phyloP scores from a whole-genome alignment of 2,329 filamentous ascomycete genomes.

The Botrytis fabae region DNA sequence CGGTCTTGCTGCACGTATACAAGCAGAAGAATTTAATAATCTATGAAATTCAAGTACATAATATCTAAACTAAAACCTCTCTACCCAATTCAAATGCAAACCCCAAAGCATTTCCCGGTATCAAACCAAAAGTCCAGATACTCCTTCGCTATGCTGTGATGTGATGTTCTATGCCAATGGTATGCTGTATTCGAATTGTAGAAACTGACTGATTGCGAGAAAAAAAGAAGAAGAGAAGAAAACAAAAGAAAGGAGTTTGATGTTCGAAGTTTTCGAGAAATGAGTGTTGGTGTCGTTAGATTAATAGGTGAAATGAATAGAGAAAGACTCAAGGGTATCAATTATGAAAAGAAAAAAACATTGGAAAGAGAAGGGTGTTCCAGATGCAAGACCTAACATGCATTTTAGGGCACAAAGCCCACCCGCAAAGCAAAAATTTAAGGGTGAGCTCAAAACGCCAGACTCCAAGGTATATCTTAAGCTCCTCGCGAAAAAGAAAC shows the following conservation, averaged over 20 bases:
- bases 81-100: not conserved
- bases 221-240: not conserved
- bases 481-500: not conserved
- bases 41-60: not conserved
- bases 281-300: not conserved
- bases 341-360: not conserved
- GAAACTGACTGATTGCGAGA: not conserved
- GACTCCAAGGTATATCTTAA: not conserved
- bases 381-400: not conserved
- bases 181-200: not conserved
- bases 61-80: not conserved
- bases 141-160: not conserved
- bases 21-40: not conserved
- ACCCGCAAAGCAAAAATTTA: not conserved
- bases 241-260: not conserved
- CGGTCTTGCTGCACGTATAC: not conserved
- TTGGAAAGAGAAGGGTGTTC: not conserved
- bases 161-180: not conserved
- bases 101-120: not conserved
- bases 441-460: not conserved
- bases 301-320: not conserved
- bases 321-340: not conserved
- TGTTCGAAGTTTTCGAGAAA: not conserved
- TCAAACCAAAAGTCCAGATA: not conserved
- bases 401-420: not conserved